phyloP scores from a whole-genome alignment of 148 eudicot genomes.

The Dianthus caryophyllus region DNA sequence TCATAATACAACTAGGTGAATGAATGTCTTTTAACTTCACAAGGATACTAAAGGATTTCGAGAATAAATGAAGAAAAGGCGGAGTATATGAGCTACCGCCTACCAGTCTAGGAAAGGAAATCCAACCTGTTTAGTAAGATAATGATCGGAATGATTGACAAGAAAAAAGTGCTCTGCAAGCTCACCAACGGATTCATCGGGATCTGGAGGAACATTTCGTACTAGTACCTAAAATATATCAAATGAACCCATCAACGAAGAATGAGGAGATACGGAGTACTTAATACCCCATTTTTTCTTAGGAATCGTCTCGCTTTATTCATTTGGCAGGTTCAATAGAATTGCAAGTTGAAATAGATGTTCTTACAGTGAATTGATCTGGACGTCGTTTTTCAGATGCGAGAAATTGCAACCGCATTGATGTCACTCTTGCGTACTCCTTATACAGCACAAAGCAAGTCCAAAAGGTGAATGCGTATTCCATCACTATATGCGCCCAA shows the following conservation, averaged over 20 bases:
- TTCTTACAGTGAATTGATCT: constrained; percentile 87
- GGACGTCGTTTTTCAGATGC: constrained; percentile 83
- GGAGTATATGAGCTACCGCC: not conserved
- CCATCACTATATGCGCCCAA: constrained; percentile 78
- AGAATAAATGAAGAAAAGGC: not conserved
- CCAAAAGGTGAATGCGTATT: constrained; percentile 80
- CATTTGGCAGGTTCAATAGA: too few relatives aligned
- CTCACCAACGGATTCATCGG: constrained; percentile 84
- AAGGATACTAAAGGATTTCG: not conserved
- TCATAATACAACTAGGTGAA: constrained; percentile 15
- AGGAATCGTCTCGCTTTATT: too few relatives aligned
- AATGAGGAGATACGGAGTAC: too few relatives aligned
- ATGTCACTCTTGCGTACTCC: constrained; percentile 66
- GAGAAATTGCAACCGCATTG: constrained; percentile 79
- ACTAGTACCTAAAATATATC: constrained; percentile 62
- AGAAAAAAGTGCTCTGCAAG: constrained; percentile 90
- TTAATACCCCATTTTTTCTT: too few relatives aligned
- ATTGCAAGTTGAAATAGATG: not conserved
- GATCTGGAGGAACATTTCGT: constrained; percentile 79
- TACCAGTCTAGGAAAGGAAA: not conserved
- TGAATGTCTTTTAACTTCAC: not conserved
- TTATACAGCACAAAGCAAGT: constrained; percentile 60
- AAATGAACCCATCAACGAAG: constrained; percentile 5
- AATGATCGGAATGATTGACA: constrained; percentile 91
- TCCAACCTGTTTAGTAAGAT: constrained; percentile 85